Evolutionary conservation across 2,329 filamentous ascomycete genomes (phyloP).

Genomic region (Torrubiellomyces zombiae): DNA sequence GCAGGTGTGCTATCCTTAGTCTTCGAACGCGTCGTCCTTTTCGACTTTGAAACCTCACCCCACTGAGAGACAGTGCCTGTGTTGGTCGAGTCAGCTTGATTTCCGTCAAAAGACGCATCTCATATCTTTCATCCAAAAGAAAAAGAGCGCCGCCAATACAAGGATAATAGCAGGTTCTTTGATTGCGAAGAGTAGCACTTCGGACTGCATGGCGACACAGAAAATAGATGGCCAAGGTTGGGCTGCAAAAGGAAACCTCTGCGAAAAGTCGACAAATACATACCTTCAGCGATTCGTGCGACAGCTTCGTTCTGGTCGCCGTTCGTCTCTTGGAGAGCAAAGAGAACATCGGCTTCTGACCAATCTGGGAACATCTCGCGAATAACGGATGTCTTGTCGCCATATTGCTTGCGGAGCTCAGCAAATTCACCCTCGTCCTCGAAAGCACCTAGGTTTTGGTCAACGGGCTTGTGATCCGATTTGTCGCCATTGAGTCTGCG

Average conservation of each 20-base stretch:
- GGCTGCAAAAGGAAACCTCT: slow-evolving; percentile 4
- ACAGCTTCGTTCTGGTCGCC: slow-evolving; percentile 62
- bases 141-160: too few relatives aligned
- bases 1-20: slow-evolving; percentile 43
- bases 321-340: slow-evolving; percentile 76
- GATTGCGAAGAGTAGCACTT: too few relatives aligned
- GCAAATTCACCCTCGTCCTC: slow-evolving; percentile 83
- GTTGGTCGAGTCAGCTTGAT: slow-evolving; percentile 9
- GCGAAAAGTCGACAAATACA: slow-evolving; percentile 8
- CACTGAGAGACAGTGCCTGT: slow-evolving; percentile 67
- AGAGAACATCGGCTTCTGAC: slow-evolving; percentile 89
- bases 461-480: slow-evolving; percentile 32
- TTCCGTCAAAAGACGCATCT: too few relatives aligned
- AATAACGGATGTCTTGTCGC: slow-evolving; percentile 60
- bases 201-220: too few relatives aligned
- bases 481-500: slow-evolving; percentile 63
- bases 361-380: slow-evolving; percentile 91
- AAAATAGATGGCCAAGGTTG: too few relatives aligned
- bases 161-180: too few relatives aligned
- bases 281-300: slow-evolving; percentile 67
- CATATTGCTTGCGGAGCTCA: slow-evolving; percentile 81
- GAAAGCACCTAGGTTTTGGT: slow-evolving; percentile 39
- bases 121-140: too few relatives aligned
- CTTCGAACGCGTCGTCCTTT: slow-evolving; percentile 63
- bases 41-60: slow-evolving; percentile 66